A percentile compares a stretch with the other conserved stretches of the same genome.
Conservation (phyloP, 1,284 basidiomycete species). For the Cryptococcus jaspeensis region DNA sequence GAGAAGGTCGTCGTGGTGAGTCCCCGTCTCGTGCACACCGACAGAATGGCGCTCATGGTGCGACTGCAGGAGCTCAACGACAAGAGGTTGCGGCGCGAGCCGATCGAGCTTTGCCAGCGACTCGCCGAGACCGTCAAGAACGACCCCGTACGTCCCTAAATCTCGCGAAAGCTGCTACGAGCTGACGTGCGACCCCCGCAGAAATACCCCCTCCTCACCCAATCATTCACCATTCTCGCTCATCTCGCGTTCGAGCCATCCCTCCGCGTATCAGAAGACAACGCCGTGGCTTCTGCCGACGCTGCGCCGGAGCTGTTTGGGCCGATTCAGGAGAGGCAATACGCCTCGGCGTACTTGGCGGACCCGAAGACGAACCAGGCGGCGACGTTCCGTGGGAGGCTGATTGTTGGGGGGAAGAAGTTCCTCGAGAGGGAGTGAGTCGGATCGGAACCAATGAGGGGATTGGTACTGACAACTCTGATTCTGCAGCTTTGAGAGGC, state of each 20-base stretch:
- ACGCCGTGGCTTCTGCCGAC: slow-evolving; percentile 8
- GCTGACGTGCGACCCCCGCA: slow-evolving; percentile 14
- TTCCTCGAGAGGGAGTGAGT: slow-evolving; percentile 62
- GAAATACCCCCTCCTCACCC: slow-evolving; percentile 50
- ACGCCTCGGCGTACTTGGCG: slow-evolving; percentile 53
- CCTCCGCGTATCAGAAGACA: slow-evolving; percentile 37
- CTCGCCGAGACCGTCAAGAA: slow-evolving; percentile 38
- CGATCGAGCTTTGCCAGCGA: slow-evolving; percentile 36
- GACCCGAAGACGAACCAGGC: slow-evolving; percentile 24
- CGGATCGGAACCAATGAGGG: not conserved
- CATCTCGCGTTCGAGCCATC: slow-evolving; percentile 54
- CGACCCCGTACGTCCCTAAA: slow-evolving; percentile 24
- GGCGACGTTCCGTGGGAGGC: slow-evolving; percentile 31
- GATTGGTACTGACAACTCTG: slow-evolving; percentile 18
- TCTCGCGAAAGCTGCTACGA: not conserved
- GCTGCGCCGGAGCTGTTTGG: slow-evolving; percentile 12
- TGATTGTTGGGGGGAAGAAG: slow-evolving; percentile 40
- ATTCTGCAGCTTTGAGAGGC: slow-evolving; percentile 66
- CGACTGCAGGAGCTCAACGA: slow-evolving; percentile 39
- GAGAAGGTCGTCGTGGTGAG: slow-evolving; percentile 76
- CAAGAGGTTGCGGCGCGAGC: slow-evolving; percentile 37
- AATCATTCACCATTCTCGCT: slow-evolving; percentile 50
- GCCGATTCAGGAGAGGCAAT: slow-evolving; percentile 52
- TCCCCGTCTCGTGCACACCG: slow-evolving; percentile 11
- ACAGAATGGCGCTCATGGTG: not conserved